Conservation (phyloP, 2,329 filamentous ascomycete species). For the Emergomyces orientalis region DNA sequence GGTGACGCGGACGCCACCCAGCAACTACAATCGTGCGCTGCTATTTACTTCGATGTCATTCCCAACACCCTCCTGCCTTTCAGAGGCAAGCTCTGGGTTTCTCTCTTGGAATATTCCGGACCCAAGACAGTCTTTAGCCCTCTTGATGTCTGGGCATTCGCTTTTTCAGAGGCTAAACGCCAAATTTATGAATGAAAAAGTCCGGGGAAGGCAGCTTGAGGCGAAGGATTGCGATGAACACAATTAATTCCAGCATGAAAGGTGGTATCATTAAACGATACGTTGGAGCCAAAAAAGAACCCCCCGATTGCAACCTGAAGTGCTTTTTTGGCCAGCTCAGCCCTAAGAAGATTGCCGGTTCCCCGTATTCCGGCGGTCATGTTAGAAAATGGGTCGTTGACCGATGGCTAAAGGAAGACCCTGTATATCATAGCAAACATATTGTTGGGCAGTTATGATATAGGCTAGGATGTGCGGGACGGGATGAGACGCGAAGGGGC, state of each 20-base stretch:
- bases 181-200: not conserved
- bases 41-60: no score
- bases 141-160: not conserved
- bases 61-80: not conserved
- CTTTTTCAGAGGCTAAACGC: not conserved
- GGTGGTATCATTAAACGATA: not conserved
- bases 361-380: not conserved
- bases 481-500: not conserved
- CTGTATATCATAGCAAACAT: not conserved
- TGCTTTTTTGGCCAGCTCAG: no score
- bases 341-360: not conserved
- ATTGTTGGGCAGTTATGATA: not conserved
- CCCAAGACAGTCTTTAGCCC: not conserved
- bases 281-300: not conserved
- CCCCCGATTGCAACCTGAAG: not conserved
- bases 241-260: not conserved
- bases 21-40: not conserved
- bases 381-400: not conserved
- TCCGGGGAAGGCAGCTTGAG: not conserved
- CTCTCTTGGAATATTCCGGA: not conserved
- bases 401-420: not conserved
- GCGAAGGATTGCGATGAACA: not conserved
- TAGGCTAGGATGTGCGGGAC: not conserved
- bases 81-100: not conserved
- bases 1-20: not conserved